phyloP scores from a whole-genome alignment of 305 asterid genomes.

The Vinca major region DNA sequence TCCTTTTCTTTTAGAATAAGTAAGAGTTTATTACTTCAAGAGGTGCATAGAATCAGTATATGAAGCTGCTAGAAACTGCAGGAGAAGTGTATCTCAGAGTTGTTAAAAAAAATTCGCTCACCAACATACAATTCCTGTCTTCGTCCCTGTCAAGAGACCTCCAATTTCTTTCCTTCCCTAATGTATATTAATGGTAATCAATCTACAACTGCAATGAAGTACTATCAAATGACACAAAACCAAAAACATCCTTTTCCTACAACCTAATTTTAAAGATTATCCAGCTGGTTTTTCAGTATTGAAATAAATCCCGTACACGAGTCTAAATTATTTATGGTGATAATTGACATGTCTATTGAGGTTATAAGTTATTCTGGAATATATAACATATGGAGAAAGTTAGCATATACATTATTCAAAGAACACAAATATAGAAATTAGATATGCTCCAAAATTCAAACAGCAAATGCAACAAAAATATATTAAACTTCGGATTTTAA shows the following conservation, averaged over 20 bases:
- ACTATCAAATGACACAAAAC: background rate
- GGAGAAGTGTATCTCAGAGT: background rate
- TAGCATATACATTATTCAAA: background rate
- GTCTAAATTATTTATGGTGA: background rate
- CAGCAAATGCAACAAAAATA: background rate
- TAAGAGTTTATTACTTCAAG: background rate
- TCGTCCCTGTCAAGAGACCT: no score
- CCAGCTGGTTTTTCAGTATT: background rate
- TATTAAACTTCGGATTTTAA: no score
- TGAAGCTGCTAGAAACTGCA: background rate
- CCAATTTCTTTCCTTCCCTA: no score
- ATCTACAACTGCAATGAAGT: background rate
- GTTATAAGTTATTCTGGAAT: background rate
- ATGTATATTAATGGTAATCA: no score
- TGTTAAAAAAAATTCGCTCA: no score
- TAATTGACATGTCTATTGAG: background rate
- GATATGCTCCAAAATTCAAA: background rate
- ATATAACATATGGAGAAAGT: background rate
- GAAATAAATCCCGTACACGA: background rate
- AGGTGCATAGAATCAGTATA: background rate
- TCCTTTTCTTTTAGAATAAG: background rate
- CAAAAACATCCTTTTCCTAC: background rate
- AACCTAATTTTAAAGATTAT: background rate
- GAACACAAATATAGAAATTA: background rate
- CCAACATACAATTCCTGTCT: no score